A percentile compares a stretch with the other conserved stretches of the same genome.
These are phyloP conservation scores for Camptophora hylomeconis DNA, from an alignment of 2,329 filamentous ascomycete genomes.

Conservation along the genomic window DNA sequence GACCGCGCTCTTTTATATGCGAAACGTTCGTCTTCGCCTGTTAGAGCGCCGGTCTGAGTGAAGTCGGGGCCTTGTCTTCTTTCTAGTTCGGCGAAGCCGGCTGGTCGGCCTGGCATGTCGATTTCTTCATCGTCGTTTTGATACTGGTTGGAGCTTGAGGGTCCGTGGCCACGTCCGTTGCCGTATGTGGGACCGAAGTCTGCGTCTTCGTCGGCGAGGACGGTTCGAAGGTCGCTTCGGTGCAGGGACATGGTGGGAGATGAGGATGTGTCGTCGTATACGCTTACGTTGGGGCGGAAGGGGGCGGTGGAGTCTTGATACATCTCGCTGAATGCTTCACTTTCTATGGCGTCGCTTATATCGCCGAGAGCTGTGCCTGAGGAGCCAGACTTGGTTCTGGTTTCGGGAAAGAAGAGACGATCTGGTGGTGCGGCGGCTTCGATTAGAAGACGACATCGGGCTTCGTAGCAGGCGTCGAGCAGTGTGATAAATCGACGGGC, in stretches of 20 bases:
- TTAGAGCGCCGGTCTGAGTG: constrained; percentile 53
- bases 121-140: constrained; percentile 11
- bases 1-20: constrained; percentile 66
- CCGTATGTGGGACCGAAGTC: constrained; percentile 22
- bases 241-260: constrained; percentile 10
- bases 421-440: constrained; percentile 57
- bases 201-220: constrained; percentile 22
- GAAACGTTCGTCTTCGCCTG: constrained; percentile 69
- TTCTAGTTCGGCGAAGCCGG: constrained; percentile 6
- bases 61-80: constrained; percentile 41
- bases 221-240: constrained; percentile 12
- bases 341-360: constrained; percentile 44
- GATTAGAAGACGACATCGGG: constrained; percentile 62
- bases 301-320: constrained; percentile 66
- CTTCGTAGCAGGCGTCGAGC: constrained; percentile 68
- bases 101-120: constrained; percentile 4
- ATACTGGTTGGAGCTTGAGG: constrained; percentile 7
- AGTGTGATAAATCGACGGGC: constrained; percentile 69
- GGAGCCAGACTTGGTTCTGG: constrained; percentile 13
- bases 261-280: constrained; percentile 33
- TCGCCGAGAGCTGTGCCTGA: constrained; percentile 15
- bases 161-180: constrained; percentile 16
- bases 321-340: constrained; percentile 58
- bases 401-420: constrained; percentile 63
- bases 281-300: constrained; percentile 66